phyloP scores from a whole-genome alignment of 257 asterid species.

The Capsicum pubescens region DNA sequence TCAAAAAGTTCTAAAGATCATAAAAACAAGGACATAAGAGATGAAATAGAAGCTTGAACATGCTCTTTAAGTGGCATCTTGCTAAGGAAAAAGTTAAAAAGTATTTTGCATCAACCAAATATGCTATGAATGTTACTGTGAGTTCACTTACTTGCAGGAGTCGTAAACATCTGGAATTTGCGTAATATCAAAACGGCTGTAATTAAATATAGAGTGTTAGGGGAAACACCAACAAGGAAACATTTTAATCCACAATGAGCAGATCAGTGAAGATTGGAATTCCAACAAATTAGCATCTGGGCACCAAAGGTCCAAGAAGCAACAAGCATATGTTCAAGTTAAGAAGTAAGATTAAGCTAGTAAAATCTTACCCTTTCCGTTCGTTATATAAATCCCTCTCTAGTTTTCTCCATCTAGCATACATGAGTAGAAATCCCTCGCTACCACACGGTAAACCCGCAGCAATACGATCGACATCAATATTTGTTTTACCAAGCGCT shows the following conservation, averaged over 20 bases:
- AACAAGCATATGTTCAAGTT: constrained; percentile 22
- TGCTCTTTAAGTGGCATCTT: constrained; percentile 10
- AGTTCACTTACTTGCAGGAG: constrained; percentile 89
- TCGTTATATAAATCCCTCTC: constrained; percentile 90
- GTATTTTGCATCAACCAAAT: constrained; percentile 23
- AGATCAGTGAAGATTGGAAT: neutral
- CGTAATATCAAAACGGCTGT: constrained; percentile 88
- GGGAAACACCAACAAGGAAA: constrained; percentile 24
- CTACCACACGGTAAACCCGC: constrained; percentile 99
- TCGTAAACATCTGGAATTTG: constrained; percentile 99
- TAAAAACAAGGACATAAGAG: constrained; percentile 28
- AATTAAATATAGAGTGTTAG: constrained; percentile 38
- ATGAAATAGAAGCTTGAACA: constrained; percentile 20
- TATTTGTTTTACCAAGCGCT: constrained; percentile 98
- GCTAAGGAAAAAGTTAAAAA: neutral
- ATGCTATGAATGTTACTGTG: neutral
- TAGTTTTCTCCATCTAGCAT: constrained; percentile 98
- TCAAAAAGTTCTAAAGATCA: neutral
- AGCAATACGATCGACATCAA: constrained; percentile 93
- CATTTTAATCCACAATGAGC: constrained; percentile 21
- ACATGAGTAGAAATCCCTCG: constrained; percentile 98
- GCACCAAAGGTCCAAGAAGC: neutral
- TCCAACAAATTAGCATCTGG: constrained; percentile 21
- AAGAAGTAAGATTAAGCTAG: neutral
- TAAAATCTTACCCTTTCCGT: constrained; percentile 73